Evolutionary conservation across 129 eudicot species (phyloP), one percentile per base, ranked within the genome.

Genomic region (Pulicaria dysenterica): DNA sequence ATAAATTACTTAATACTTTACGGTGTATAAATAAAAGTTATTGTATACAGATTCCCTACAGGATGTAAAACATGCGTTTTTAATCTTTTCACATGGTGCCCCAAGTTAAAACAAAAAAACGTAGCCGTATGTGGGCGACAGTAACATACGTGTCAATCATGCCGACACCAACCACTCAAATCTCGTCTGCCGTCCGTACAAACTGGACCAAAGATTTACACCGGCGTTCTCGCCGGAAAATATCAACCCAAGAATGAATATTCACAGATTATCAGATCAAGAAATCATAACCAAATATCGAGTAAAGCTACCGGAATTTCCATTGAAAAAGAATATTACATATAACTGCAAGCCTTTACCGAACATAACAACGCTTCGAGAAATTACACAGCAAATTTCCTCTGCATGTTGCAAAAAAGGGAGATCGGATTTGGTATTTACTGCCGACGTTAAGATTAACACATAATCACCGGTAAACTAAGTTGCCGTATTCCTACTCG

Each of bases 121-220:
- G 76, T 71, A 69, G 81, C 76, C 81, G 64, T 77, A 77, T 69
- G 63, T 77, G 81, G 81, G 81, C 62, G 72, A 77, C 81, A 77
- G 50, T 8, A 69, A 37, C 57, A 60, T 77, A 77, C 81, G 76
- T 77, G 71, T 69, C 81, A 16, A 77, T 77, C 81, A 77, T 77
- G 81, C 75, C 76, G 58, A 77, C 81, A 77, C 44, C 16, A 69
- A 40, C 74, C 46, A 53, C 64, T 17, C 48, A 67, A 44, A 37
- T 37, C 74, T 67, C 68, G 73, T 66, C 41, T 45, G 67, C 74
- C 60, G 67, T 50, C 56, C 74, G 59, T 76, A 76, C 80, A 8
- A 2, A 51, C 7, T 64, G 47, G 72, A 64, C 64, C 72, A 63
- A 67, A 49, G 39, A 55, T 17, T 44, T 10, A 11, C 16, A 58